Evolutionary conservation across 2,329 filamentous ascomycete species (phyloP).

Genomic region (Pseudogymnoascus verrucosus): DNA sequence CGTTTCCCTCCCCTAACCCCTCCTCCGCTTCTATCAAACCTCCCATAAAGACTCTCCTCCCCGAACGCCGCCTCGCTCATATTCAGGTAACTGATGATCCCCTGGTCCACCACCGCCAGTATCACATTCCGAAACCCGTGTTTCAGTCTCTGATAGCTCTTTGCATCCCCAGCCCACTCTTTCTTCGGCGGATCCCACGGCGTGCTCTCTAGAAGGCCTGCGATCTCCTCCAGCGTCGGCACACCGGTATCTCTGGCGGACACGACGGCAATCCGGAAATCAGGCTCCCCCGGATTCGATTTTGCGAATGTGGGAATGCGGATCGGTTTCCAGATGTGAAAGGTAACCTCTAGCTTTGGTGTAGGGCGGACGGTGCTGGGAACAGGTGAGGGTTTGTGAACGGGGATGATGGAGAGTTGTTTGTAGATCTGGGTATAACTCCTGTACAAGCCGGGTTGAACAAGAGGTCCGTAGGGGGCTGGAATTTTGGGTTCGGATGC

Average conservation of each 20-base stretch:
- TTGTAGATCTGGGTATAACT: slow-evolving; percentile 66
- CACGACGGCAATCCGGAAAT: slow-evolving; percentile 78
- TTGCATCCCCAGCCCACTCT: slow-evolving; percentile 34
- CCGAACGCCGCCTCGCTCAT: slow-evolving; percentile 75
- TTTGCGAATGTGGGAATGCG: slow-evolving; percentile 62
- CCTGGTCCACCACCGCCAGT: slow-evolving; percentile 81
- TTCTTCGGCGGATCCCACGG: slow-evolving; percentile 55
- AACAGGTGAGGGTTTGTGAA: slow-evolving; percentile 50
- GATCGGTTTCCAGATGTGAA: slow-evolving; percentile 71
- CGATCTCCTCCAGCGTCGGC: slow-evolving; percentile 66
- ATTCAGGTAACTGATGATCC: slow-evolving; percentile 79
- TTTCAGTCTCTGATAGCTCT: slow-evolving; percentile 70
- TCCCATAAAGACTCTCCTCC: slow-evolving; percentile 62
- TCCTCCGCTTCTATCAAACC: slow-evolving; percentile 39
- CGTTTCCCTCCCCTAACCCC: slow-evolving; percentile 31
- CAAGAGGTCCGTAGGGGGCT: slow-evolving; percentile 44
- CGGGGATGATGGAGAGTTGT: slow-evolving; percentile 64
- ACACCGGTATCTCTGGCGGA: slow-evolving; percentile 64
- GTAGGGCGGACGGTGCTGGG: slow-evolving; percentile 27
- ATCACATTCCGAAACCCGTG: slow-evolving; percentile 79
- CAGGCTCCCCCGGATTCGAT: slow-evolving; percentile 65
- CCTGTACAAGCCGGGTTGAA: slow-evolving; percentile 57
- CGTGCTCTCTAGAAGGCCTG: slow-evolving; percentile 62
- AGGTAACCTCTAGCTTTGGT: slow-evolving; percentile 39
- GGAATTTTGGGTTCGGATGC: slow-evolving; percentile 16